Percentiles rank a stretch among this genome's conserved stretches.
Conservation (phyloP, 1,284 basidiomycete genomes). For the Fomitopsis palustris region DNA sequence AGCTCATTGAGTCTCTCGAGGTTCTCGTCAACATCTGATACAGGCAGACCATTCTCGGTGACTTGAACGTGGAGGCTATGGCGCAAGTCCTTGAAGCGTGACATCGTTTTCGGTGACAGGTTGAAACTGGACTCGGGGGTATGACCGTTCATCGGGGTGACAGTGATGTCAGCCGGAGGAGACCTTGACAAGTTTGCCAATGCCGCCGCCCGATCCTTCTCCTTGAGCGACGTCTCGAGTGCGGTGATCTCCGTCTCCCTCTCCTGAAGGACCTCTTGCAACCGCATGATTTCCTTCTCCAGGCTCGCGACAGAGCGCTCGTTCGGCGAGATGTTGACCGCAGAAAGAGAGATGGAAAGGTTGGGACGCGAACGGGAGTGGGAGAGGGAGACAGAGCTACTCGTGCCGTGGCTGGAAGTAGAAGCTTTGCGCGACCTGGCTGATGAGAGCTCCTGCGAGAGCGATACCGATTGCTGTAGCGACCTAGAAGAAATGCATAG, state of each 20-base stretch:
- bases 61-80: conserved; percentile 53
- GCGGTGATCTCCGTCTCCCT: conserved; percentile 82
- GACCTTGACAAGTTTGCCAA: conserved; percentile 8
- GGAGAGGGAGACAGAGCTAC: conserved; percentile 50
- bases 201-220: conserved; percentile 34
- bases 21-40: conserved; percentile 60
- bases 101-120: conserved; percentile 65
- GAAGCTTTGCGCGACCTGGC: conserved; percentile 82
- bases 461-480: conserved; percentile 85
- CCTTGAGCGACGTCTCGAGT: conserved; percentile 68
- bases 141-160: conserved; percentile 7
- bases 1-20: conserved; percentile 79
- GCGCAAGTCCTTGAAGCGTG: conserved; percentile 69
- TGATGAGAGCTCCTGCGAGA: conserved; percentile 94
- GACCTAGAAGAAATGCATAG: conserved; percentile 44
- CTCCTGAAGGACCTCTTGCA: conserved; percentile 86
- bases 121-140: conserved; percentile 21
- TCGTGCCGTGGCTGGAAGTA: conserved; percentile 66
- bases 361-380: conserved; percentile 44
- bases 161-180: conserved; percentile 14
- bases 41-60: conserved; percentile 24
- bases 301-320: conserved; percentile 80
- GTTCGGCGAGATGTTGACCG: conserved; percentile 35
- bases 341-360: conserved; percentile 57
- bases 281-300: conserved; percentile 88